Base-by-base conservation (phyloP, 805 yeast genomes). In the Candida verbasci region DNA sequence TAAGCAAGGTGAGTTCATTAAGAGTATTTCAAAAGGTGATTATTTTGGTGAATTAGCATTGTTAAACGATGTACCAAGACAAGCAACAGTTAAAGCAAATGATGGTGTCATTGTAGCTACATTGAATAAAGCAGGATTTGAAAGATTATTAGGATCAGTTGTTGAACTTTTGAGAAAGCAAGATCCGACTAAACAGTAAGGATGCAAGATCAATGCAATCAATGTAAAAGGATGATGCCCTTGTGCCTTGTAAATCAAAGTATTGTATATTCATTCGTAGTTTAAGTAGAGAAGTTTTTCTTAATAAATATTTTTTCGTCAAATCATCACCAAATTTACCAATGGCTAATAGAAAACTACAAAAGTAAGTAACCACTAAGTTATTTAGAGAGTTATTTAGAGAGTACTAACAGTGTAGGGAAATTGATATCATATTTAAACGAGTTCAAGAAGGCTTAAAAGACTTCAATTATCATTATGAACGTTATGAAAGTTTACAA, bases 31-130 rank as follows among this genome's bases (percentile, higher is more conserved):
- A 31, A 79, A 83, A 52, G 97, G 97, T 45, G 95, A 84, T 57
- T 93, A 93, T 65, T 93, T 93, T 60, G 98, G 98, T 47, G 98
- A 93, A 65, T 80, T 93, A 45, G 97, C 98, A 3, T 69, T 93
- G 49, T 71, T 93, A 49, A 84, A 89, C 52, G 96, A 93, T 56
- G 68, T 80, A 40, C 97, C 97, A 43, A 79, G 98, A 62, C 93
- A 86, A 56, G 98, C 98, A 22, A 83, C 96, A 4, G 93, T 93
- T 25, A 78, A 72, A 35, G 96, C 96, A 1, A 66, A 72, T 12
- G 74, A 82, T 34, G 70, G 70, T 28, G 80, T 93, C 20, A 85
- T 85, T 52, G 95, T 89, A 26, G 97, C 94, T n/a, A 82, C 93
- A 3, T 72, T 93, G 49, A 95, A 86, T 43, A 87, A 91, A 65